These are phyloP conservation scores for Vanilla planifolia DNA, from an alignment of 106 monocot genomes.

Conservation along the genomic window DNA sequence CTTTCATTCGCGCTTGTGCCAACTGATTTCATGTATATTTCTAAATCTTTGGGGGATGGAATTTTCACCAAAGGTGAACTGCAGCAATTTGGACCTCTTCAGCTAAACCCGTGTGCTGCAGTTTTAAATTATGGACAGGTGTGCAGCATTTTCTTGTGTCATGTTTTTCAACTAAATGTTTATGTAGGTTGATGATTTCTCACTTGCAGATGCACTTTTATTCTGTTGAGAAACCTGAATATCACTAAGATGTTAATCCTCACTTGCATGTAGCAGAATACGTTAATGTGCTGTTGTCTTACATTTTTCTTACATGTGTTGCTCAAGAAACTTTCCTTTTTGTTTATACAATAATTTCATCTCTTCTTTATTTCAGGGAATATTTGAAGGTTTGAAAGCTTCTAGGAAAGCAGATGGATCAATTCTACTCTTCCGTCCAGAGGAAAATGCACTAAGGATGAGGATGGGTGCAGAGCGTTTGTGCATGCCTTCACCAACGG, in stretches of 20 bases:
- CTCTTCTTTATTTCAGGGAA: slow-evolving; percentile 20
- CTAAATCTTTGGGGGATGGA: slow-evolving; percentile 49
- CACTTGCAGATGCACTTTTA: neutral
- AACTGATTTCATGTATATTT: slow-evolving; percentile 82
- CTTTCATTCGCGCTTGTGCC: slow-evolving; percentile 61
- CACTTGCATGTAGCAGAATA: too few species aligned
- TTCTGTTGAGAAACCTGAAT: too few species aligned
- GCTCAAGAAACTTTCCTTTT: neutral
- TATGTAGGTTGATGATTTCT: neutral
- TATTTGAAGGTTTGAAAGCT: slow-evolving; percentile 77
- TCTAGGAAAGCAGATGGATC: slow-evolving; percentile 62
- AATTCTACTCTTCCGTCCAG: slow-evolving; percentile 81
- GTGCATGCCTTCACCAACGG: slow-evolving; percentile 88
- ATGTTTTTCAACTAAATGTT: neutral
- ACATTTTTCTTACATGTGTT: too few species aligned
- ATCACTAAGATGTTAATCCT: too few species aligned
- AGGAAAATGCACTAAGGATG: slow-evolving; percentile 87
- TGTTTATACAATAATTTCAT: neutral
- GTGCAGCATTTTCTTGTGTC: neutral
- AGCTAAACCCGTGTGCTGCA: slow-evolving; percentile 50
- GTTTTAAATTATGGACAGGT: slow-evolving; percentile 78
- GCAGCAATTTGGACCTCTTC: slow-evolving; percentile 59
- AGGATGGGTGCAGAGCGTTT: slow-evolving; percentile 72
- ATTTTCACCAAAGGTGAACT: slow-evolving; percentile 52
- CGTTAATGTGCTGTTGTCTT: too few species aligned